Evolutionary conservation across 1,284 basidiomycete species (phyloP).

Genomic region (Psilocybe mexicana): DNA sequence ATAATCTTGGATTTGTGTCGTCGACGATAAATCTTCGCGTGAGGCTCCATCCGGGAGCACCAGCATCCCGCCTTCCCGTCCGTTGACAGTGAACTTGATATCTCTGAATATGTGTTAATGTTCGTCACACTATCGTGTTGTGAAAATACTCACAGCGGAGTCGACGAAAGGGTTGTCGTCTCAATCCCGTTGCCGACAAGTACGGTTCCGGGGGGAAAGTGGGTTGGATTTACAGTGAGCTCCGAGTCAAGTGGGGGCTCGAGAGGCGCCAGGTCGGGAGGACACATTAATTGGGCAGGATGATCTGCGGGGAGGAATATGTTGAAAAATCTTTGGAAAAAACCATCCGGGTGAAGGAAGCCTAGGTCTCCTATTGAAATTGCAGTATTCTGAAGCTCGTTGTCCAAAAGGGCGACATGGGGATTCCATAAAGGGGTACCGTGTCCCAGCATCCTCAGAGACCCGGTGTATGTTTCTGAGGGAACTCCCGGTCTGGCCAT

Average conservation of each 20-base stretch:
- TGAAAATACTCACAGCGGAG: constrained; percentile 7
- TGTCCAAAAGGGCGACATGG: neutral
- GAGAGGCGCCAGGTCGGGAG: constrained; percentile 12
- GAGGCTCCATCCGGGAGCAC: constrained; percentile 11
- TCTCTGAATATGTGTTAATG: neutral
- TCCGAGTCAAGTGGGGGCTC: constrained; percentile 9
- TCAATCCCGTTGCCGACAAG: constrained; percentile 13
- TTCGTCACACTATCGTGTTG: neutral
- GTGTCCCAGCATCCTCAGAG: constrained; percentile 10
- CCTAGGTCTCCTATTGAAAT: constrained; percentile 20
- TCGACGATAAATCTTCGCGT: constrained; percentile 8
- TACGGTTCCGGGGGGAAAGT: constrained; percentile 14
- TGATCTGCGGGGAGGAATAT: constrained; percentile 14
- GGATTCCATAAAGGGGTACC: constrained; percentile 16
- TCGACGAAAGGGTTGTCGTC: neutral
- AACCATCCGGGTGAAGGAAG: constrained; percentile 9
- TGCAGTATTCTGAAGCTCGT: constrained; percentile 4
- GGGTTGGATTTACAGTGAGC: neutral
- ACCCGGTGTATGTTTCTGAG: constrained; percentile 12
- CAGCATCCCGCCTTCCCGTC: constrained; percentile 10
- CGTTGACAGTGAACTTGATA: neutral
- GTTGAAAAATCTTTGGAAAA: constrained; percentile 20
- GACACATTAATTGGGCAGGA: constrained; percentile 8
- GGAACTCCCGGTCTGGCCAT: neutral
- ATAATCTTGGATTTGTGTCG: neutral